A percentile compares a stretch with the other conserved stretches of the same genome.
These are phyloP conservation scores for Trametes sp. DNA, from an alignment of 1,284 basidiomycete genomes.

Conservation along the genomic window DNA sequence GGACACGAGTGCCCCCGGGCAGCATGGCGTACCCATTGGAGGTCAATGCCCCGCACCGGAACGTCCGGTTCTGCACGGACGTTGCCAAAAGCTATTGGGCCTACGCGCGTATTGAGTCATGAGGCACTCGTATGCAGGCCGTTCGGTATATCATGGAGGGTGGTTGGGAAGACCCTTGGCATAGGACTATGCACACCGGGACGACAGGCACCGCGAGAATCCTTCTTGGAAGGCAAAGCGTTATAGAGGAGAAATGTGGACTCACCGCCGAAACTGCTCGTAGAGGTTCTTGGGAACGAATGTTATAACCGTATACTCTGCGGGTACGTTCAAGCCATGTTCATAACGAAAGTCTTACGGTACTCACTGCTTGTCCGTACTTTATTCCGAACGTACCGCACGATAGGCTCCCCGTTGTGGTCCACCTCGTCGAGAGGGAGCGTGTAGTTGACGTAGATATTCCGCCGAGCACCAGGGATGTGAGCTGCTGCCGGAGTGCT, in stretches of 20 bases:
- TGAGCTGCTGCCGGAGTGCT: constrained; percentile 34
- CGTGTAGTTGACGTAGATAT: constrained; percentile 82
- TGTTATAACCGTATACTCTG: constrained; percentile 91
- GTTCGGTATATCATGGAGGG: too few relatives aligned
- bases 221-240: too few relatives aligned
- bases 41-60: too few relatives aligned
- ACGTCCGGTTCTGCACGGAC: too few relatives aligned
- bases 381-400: constrained; percentile 90
- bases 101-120: too few relatives aligned
- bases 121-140: too few relatives aligned
- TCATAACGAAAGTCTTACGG: background rate
- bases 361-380: constrained; percentile 90
- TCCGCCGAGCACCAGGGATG: constrained; percentile 68
- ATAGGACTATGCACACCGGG: too few relatives aligned
- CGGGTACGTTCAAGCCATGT: constrained; percentile 6
- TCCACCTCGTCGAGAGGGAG: constrained; percentile 72
- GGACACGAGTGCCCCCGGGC: too few relatives aligned
- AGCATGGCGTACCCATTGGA: too few relatives aligned
- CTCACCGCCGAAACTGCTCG: constrained; percentile 87
- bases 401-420: constrained; percentile 78
- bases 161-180: too few relatives aligned
- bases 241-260: constrained; percentile 23
- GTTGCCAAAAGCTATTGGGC: too few relatives aligned
- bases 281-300: constrained; percentile 95
- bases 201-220: too few relatives aligned